Evolutionary conservation across 192 early-diverging fungal genomes (phyloP).

Genomic region (Borealophlyctis nickersoniae): DNA sequence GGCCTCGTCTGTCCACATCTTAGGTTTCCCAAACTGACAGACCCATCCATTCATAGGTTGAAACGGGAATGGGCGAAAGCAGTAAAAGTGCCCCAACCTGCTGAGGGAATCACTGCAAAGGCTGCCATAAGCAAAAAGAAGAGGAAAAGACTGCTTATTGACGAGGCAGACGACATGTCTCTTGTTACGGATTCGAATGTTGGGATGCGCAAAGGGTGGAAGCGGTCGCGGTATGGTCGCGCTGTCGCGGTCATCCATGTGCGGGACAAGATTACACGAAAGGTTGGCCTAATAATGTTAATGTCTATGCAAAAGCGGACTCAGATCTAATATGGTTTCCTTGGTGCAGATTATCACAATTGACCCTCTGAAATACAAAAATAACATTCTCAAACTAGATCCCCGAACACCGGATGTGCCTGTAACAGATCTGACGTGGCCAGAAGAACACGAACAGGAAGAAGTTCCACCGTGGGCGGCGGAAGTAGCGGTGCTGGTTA

Average conservation of each 20-base stretch:
- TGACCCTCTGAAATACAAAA: slow-evolving; percentile 67
- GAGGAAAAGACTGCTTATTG: slow-evolving; percentile 36
- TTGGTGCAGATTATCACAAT: slow-evolving; percentile 56
- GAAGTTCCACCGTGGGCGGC: too few relatives aligned
- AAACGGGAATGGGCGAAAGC: slow-evolving; percentile 45
- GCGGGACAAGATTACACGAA: slow-evolving; percentile 47
- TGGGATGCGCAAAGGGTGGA: slow-evolving; percentile 64
- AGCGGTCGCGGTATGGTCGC: slow-evolving; percentile 64
- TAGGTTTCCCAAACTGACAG: too few relatives aligned
- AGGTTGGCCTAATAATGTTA: too few relatives aligned
- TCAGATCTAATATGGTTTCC: too few relatives aligned
- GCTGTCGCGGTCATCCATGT: slow-evolving; percentile 69
- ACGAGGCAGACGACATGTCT: slow-evolving; percentile 63
- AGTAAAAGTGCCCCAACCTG: slow-evolving; percentile 28
- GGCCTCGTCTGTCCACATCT: too few relatives aligned
- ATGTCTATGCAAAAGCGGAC: too few relatives aligned
- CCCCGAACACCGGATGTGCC: slow-evolving; percentile 31
- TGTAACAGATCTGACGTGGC: slow-evolving; percentile 15
- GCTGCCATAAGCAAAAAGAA: slow-evolving; percentile 37
- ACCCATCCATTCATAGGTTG: slow-evolving; percentile 9
- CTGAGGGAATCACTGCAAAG: slow-evolving; percentile 12
- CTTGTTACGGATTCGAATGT: slow-evolving; percentile 69
- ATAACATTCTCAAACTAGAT: slow-evolving; percentile 59
- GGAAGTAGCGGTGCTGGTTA: too few relatives aligned
- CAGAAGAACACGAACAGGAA: too few relatives aligned